Conservation (phyloP, 176 grass and related monocot genomes). For the Bothriochloa decipiens region DNA sequence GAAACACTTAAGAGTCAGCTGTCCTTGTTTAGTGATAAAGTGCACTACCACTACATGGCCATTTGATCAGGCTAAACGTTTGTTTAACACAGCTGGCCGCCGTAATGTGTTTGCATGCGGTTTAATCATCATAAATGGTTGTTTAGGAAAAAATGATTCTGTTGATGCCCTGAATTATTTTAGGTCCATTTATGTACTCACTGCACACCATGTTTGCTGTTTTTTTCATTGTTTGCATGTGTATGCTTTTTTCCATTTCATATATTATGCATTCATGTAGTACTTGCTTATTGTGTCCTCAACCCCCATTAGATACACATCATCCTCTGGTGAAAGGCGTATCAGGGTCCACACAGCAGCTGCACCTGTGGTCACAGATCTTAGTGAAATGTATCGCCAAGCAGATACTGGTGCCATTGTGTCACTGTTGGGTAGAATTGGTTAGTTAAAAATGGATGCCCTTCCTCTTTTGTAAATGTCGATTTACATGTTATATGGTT, state of each 20-base stretch:
- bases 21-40: neutral
- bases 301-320: constrained; percentile 79
- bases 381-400: constrained; percentile 96
- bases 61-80: neutral
- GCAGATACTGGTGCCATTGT: constrained; percentile 91
- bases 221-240: neutral
- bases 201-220: neutral
- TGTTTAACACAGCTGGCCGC: neutral
- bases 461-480: constrained; percentile 14
- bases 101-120: neutral
- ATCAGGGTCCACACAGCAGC: constrained; percentile 97
- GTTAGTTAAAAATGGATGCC: constrained; percentile 52
- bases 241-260: neutral
- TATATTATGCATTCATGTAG: constrained; percentile 19
- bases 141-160: neutral
- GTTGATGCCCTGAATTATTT: neutral
- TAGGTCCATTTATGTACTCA: neutral
- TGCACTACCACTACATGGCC: neutral
- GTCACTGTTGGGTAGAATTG: constrained; percentile 72
- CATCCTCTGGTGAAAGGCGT: constrained; percentile 91
- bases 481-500: constrained; percentile 25
- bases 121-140: neutral
- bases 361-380: constrained; percentile 93
- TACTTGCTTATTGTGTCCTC: constrained; percentile 58
- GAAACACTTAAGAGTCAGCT: neutral